A percentile compares a stretch with the other conserved stretches of the same genome.
phyloP scores from a whole-genome alignment of 2,329 filamentous ascomycete genomes.

The Paradendryphiella salina region DNA sequence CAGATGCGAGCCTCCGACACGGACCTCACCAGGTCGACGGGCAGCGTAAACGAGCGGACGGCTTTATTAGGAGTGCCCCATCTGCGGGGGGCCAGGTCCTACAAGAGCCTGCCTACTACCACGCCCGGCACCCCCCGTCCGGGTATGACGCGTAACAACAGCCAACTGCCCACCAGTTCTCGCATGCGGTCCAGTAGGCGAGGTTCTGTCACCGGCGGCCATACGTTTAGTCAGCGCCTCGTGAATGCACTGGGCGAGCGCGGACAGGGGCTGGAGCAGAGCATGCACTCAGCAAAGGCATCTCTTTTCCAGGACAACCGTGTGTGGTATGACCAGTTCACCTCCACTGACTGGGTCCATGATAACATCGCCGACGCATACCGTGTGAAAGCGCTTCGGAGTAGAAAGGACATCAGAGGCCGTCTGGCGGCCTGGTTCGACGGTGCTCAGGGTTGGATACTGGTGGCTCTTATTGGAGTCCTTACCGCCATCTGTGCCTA shows the following conservation, averaged over 20 bases:
- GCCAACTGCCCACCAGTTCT: slow-evolving; percentile 36
- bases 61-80: slow-evolving; percentile 50
- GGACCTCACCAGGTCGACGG: slow-evolving; percentile 37
- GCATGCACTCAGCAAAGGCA: slow-evolving; percentile 65
- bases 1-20: slow-evolving; percentile 42
- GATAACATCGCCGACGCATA: slow-evolving; percentile 95
- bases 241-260: slow-evolving; percentile 60
- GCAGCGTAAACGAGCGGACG: slow-evolving; percentile 52
- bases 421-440: slow-evolving; percentile 77
- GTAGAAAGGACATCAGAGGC: slow-evolving; percentile 82
- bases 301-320: slow-evolving; percentile 77
- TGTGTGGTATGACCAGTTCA: slow-evolving; percentile 98
- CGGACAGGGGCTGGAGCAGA: slow-evolving; percentile 57
- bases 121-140: slow-evolving; percentile 50
- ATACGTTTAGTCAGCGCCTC: slow-evolving; percentile 53
- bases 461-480: slow-evolving; percentile 87
- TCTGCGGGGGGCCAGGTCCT: slow-evolving; percentile 41
- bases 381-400: slow-evolving; percentile 79
- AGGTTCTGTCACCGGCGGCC: slow-evolving; percentile 37
- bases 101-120: slow-evolving; percentile 49
- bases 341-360: slow-evolving; percentile 96
- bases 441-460: slow-evolving; percentile 88
- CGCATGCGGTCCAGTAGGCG: slow-evolving; percentile 41
- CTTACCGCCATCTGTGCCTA: slow-evolving; percentile 86
- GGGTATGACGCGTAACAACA: slow-evolving; percentile 45